Conservation (phyloP, 2,329 filamentous ascomycete genomes). For the Cercospora zeae-maydis region DNA sequence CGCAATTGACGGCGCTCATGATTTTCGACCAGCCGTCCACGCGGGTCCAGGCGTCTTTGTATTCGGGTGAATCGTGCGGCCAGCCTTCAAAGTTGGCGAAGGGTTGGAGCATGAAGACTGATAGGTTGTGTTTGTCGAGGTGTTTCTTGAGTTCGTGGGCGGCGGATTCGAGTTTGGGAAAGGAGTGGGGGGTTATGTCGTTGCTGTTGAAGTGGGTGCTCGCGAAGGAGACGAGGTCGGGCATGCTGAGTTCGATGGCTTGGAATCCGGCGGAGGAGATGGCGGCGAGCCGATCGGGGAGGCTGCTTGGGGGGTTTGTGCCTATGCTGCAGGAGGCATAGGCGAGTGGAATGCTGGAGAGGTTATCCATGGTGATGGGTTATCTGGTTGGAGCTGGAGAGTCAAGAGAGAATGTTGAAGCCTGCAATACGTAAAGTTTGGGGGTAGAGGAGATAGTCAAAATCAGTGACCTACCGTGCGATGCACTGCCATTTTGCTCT, state of each 20-base stretch:
- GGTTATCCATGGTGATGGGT: conserved; percentile 14
- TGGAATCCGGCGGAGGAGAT: conserved; percentile 64
- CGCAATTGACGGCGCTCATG: conserved; percentile 66
- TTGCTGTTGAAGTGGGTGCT: conserved; percentile 42
- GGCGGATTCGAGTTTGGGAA: conserved; percentile 54
- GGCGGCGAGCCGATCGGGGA: conserved; percentile 59
- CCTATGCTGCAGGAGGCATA: conserved; percentile 58
- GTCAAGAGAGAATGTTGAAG: no score
- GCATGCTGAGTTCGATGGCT: conserved; percentile 71
- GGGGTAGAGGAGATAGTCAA: not conserved
- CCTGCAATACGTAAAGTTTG: no score
- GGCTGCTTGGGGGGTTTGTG: conserved; percentile 47
- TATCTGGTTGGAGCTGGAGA: not conserved
- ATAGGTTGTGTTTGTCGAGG: conserved; percentile 53
- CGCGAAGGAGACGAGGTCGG: conserved; percentile 65
- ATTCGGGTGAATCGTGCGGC: conserved; percentile 55
- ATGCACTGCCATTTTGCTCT: not conserved
- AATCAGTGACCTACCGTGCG: not conserved
- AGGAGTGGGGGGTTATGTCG: conserved; percentile 57
- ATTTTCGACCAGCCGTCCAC: conserved; percentile 66
- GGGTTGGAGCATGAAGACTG: conserved; percentile 69
- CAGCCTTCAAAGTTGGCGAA: conserved; percentile 77
- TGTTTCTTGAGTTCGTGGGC: conserved; percentile 54
- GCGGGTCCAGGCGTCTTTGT: conserved; percentile 60
- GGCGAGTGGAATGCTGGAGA: conserved; percentile 46